These are phyloP conservation scores for Artomyces pyxidatus DNA, from an alignment of 768 basidiomycete species.

Conservation along the genomic window DNA sequence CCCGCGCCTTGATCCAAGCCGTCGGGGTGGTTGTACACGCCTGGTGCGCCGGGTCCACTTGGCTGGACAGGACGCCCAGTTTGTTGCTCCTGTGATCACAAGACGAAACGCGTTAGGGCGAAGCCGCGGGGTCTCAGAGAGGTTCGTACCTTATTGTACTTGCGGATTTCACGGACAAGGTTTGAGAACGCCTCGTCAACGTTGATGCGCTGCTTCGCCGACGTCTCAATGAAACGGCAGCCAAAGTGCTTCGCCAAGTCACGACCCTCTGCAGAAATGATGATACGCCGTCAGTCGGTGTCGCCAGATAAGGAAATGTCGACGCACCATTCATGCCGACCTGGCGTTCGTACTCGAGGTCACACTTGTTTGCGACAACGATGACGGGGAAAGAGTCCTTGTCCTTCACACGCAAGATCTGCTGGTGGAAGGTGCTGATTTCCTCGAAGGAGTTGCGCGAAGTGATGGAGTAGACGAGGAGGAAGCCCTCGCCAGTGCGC, in stretches of 20 bases:
- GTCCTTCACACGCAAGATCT: conserved; percentile 95
- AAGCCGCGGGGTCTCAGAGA: neutral
- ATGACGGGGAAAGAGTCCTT: conserved; percentile 93
- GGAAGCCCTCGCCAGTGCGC: conserved; percentile 96
- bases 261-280: conserved; percentile 69
- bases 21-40: conserved; percentile 37
- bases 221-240: conserved; percentile 93
- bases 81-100: conserved; percentile 55
- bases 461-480: conserved; percentile 97
- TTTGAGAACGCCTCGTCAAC: conserved; percentile 94
- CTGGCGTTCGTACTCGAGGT: conserved; percentile 92
- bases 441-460: conserved; percentile 96
- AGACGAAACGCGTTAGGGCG: neutral
- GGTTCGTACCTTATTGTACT: conserved; percentile 76
- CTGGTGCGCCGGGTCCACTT: conserved; percentile 35
- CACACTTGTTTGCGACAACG: conserved; percentile 96
- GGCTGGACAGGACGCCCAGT: conserved; percentile 60
- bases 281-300: neutral
- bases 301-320: neutral
- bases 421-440: conserved; percentile 92
- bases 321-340: conserved; percentile 85
- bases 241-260: conserved; percentile 93
- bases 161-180: conserved; percentile 88
- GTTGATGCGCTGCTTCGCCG: conserved; percentile 93
- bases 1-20: conserved; percentile 45